Base-by-base conservation (phyloP, 2,329 filamentous ascomycete species). In the Xylaria sp. region DNA sequence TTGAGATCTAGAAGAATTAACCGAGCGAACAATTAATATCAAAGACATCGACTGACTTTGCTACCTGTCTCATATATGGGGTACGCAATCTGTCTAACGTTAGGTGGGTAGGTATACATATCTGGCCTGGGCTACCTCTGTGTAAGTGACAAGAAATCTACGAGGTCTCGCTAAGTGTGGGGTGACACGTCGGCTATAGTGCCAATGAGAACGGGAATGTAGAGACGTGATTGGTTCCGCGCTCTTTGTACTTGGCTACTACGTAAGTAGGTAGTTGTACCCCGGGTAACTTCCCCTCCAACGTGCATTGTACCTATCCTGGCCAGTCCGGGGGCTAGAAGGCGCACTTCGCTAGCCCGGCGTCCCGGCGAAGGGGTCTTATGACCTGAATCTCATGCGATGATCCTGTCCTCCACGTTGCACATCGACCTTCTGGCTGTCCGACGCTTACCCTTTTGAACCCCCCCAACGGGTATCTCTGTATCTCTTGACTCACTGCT, bases 351-450 rank as follows among this genome's bases (percentile, higher is more conserved):
- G 60, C 66, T 66, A 68, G 66, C 65, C 55, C 63, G 59, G 70
- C 59, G 54, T 62, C 34, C 55, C 28, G 34, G 54, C 25, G 23
- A 48, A 65, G 63, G 57, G 73, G 76, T 77, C 76, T 73, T 74
- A 76, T 77, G 76, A 77, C 76, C 75, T 74, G 55, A 65, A 72
- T 46, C 70, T 71, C 71, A 74, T 75, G 73, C 69, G 65, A 73
- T 73, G 75, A 76, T 76, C 75, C 74, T 73, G 69, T 70, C 72
- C 58, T 64, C 65, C 65, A 68, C 67, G 63, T 68, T 63, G 69
- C 66, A 73, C 71, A 66, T 69, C 65, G 50, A 48, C 62, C 32
- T 37, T 37, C 32, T 23, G 34, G 48, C 44, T 62, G 65, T 63
- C 65, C 60, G 60, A 57, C 61, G 34, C 54, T 52, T 52, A 63